Evolutionary conservation across 2,329 filamentous ascomycete genomes (phyloP), one percentile per base, ranked within the genome.

Genomic region (Colletotrichum incanum): DNA sequence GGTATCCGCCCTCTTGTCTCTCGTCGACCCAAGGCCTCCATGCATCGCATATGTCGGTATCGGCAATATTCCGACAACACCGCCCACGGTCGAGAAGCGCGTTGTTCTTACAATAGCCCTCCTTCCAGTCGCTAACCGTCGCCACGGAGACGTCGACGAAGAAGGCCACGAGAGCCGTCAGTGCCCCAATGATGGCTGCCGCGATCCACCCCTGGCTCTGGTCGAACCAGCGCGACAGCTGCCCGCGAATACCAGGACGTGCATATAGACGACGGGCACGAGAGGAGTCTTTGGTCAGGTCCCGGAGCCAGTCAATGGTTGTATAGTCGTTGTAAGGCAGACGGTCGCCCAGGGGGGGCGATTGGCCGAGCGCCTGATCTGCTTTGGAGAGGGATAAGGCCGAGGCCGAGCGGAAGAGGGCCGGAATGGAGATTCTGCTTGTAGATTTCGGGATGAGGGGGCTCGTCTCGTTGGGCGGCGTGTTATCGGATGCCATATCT

Each of bases 291-390:
- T 89, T 89, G 77, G 89, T 86, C 67, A 91, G 78, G 75, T 90
- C 88, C 77, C 90, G 89, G 12, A 91, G 81, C 88, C 88, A 91
- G 78, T 91, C 89, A 69, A 91, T 90, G 1, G 88, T 90, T 9
- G 86, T 88, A 74, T 91, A 91, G 74, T 90, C 86, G 76, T 89
- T 90, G 76, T 91, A 91, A 0, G 88, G 86, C 26, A 90, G 78
- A 63, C 88, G 80, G 76, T 91, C 89, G 52, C 88, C 88, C 14
- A 88, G 37, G 0, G 65, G 28, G 1, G 59, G 59, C 0, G 66
- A 39, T 49, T 65, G 65, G 31, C 55, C 70, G 5, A 49, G 70
- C 47, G 65, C 50, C 37, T 47, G 49, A 45, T 69, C 70, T 23
- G 70, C 55, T 37, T 72, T 72, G 45, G 52, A 45, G 8, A 70